These are phyloP conservation scores for Pseudoneurospora amorphoporcata DNA, from an alignment of 495 filamentous ascomycete species.

Conservation along the genomic window DNA sequence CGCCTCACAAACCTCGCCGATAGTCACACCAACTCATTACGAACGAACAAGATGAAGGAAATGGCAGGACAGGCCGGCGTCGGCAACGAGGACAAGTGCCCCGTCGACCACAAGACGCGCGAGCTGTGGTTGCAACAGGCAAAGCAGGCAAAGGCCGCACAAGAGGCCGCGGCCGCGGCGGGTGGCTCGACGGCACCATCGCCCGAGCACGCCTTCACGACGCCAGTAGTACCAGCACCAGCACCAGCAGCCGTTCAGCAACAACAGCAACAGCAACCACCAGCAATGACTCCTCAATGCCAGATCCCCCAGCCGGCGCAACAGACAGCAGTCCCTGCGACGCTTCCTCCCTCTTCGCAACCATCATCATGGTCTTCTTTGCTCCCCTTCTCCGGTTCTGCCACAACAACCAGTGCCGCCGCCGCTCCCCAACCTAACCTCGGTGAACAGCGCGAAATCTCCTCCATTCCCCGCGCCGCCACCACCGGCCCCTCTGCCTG, in stretches of 20 bases:
- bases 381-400: conserved; percentile 11
- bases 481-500: conserved; percentile 33
- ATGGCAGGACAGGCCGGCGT: not conserved
- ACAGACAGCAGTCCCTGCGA: not conserved
- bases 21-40: not conserved
- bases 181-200: not conserved
- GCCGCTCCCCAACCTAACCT: conserved; percentile 18
- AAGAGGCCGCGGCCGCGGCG: not conserved
- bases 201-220: conserved; percentile 12
- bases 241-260: not conserved
- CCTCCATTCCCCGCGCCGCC: conserved; percentile 65
- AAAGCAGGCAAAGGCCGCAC: conserved; percentile 10
- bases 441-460: conserved; percentile 60
- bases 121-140: conserved; percentile 62
- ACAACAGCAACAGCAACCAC: not conserved
- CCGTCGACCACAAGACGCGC: conserved; percentile 80
- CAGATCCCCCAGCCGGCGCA: conserved; percentile 1
- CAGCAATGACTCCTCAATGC: not conserved
- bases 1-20: not conserved
- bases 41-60: conserved; percentile 3
- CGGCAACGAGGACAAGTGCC: conserved; percentile 46
- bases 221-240: not conserved
- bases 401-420: conserved; percentile 22
- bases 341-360: not conserved
- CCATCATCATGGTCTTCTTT: conserved; percentile 19